Base-by-base conservation (phyloP, 345 rosid species). In the Mallotus nudiflorus region DNA sequence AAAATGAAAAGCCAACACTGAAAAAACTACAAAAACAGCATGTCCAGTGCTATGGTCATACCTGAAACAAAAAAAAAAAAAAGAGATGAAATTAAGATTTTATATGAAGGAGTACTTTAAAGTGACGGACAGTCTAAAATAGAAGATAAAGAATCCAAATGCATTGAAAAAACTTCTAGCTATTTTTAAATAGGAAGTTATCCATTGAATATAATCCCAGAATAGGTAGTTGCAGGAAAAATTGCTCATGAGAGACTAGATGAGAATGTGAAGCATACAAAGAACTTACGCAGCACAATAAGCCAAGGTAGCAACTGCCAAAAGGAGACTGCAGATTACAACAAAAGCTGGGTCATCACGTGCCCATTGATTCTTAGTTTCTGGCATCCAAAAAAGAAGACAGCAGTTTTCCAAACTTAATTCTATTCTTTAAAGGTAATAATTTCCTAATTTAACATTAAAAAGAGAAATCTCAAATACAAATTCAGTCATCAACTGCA, bases 351-450 rank as follows among this genome's bases (percentile, higher is more conserved):
- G 99, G 80, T 96, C 99, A 28, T 96, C 99, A 65, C 99, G 98
- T 66, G 99, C 99, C 99, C 99, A 96, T 78, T 96, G 99, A 82
- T 95, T 96, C 82, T 96, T 96, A 70, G 99, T 96, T 91, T 96
- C 99, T 96, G 93, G 70, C 58, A 77, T 65, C 19, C 25, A 20
- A 52, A 66, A 63, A 70, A 67, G 52, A 15, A 57, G 75, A 19
- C 22, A 59, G 28, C 44, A 73, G 64, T 19, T 15, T 49, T n/a
- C 56, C 62, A 70, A 64, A 51, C 22, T 67, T 53, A 40, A 49
- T 39, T 37, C 28, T 14, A n/a, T 28, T 49, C 52, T 54, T 35
- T 11, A 22, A n/a, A 1, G 22, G 50, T 1, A 37, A 50, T 28
- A 62, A 6, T 70, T 22, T 22, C 65, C 28, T 5, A 27, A 24